Percentiles rank a stretch among this genome's conserved stretches.
Evolutionary conservation across 1,284 basidiomycete genomes (phyloP).

Genomic region (Amylostereum chailletii): DNA sequence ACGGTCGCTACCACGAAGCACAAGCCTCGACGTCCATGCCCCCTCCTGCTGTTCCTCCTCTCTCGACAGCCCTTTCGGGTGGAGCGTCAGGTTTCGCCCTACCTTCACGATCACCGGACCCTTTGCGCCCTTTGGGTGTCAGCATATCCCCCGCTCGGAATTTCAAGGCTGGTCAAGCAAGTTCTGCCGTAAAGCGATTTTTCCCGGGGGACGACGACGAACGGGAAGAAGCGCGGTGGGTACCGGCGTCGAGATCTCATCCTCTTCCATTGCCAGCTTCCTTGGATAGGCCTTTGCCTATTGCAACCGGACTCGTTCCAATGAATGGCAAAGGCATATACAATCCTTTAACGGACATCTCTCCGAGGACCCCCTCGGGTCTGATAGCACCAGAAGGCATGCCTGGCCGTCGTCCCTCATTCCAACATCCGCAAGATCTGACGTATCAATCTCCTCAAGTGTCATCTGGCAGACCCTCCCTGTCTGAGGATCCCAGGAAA

Average conservation of each 20-base stretch:
- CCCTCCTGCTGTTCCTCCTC: slow-evolving; percentile 12
- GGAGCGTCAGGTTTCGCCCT: slow-evolving; percentile 3
- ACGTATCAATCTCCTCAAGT: neutral
- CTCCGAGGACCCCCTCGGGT: no score
- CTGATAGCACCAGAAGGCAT: no score
- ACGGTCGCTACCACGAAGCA: slow-evolving; percentile 8
- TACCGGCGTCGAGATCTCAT: no score
- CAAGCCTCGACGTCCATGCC: slow-evolving; percentile 12
- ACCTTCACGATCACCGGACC: slow-evolving; percentile 1
- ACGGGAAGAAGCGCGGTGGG: no score
- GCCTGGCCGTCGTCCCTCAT: no score
- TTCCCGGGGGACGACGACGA: slow-evolving; percentile 68
- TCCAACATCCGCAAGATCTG: no score
- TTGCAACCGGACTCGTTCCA: no score
- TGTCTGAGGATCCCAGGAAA: neutral
- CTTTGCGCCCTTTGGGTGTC: slow-evolving; percentile 6
- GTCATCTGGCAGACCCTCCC: neutral
- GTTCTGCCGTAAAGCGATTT: slow-evolving; percentile 58
- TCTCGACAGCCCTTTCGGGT: slow-evolving; percentile 2
- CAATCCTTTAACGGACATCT: no score
- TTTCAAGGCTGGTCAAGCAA: slow-evolving; percentile 52
- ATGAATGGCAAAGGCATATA: no score
- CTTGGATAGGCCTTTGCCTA: no score
- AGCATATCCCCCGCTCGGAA: slow-evolving; percentile 14
- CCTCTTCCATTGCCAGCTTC: no score